Conservation (phyloP, 2,329 filamentous ascomycete species). For the Rhytidhysteron rufulum region DNA sequence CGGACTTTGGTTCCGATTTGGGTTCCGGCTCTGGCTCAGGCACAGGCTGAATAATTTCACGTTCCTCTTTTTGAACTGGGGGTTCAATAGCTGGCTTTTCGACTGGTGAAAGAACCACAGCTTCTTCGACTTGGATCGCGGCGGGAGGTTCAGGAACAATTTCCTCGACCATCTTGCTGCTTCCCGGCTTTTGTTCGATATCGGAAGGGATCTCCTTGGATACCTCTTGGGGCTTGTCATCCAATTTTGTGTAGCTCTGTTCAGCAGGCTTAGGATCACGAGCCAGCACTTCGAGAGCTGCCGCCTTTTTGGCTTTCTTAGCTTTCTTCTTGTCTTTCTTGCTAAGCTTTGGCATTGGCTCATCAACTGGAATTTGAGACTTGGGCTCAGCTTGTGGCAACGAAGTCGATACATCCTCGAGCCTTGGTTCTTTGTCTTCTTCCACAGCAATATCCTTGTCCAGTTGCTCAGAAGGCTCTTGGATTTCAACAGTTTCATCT, state of each 20-base stretch:
- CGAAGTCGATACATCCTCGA: neutral
- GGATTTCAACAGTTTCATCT: slow-evolving; percentile 24
- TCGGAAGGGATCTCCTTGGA: neutral
- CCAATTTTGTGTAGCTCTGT: too few relatives aligned
- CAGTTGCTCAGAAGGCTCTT: slow-evolving; percentile 23
- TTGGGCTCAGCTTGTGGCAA: neutral
- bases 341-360: slow-evolving; percentile 11
- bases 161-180: too few relatives aligned
- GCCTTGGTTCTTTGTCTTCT: slow-evolving; percentile 1
- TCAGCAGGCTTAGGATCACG: slow-evolving; percentile 7
- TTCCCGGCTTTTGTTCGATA: too few relatives aligned
- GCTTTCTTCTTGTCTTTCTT: slow-evolving; percentile 28
- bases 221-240: neutral
- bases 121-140: too few relatives aligned
- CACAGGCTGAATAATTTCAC: too few relatives aligned
- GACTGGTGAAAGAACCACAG: too few relatives aligned
- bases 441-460: slow-evolving; percentile 13
- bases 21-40: too few relatives aligned
- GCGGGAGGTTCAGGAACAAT: too few relatives aligned
- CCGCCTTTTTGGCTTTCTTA: slow-evolving; percentile 13
- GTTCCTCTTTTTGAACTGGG: too few relatives aligned
- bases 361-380: neutral
- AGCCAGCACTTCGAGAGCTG: slow-evolving; percentile 4
- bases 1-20: too few relatives aligned
- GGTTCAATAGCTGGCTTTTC: too few relatives aligned